Evolutionary conservation across 371 early-diverging fungal genomes (phyloP).

Genomic region (Rhizopus delemar): DNA sequence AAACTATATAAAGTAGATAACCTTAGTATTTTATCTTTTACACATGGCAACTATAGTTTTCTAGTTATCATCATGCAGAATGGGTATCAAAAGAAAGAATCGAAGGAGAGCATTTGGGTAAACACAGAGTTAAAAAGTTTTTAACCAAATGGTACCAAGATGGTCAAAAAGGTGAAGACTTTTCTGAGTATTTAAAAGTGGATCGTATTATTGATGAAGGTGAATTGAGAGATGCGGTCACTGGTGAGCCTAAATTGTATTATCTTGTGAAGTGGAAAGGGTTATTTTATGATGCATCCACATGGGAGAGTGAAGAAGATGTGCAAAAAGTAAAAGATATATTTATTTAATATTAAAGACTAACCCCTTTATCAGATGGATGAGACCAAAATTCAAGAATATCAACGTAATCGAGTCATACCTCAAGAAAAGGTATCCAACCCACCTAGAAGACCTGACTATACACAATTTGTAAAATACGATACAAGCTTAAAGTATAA

Average conservation of each 20-base stretch:
- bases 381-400: constrained; percentile 60
- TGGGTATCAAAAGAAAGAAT: constrained; percentile 76
- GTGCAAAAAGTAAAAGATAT: constrained; percentile 61
- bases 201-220: constrained; percentile 90
- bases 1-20: background rate
- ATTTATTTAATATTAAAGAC: background rate
- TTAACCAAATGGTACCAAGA: constrained; percentile 65
- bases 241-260: constrained; percentile 61
- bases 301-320: constrained; percentile 84
- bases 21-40: background rate
- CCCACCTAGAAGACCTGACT: constrained; percentile 55
- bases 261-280: constrained; percentile 93
- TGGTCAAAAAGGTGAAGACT: constrained; percentile 56
- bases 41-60: constrained; percentile 35
- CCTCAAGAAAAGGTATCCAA: constrained; percentile 48
- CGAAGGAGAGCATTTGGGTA: constrained; percentile 70
- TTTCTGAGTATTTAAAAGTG: constrained; percentile 53
- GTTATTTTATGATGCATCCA: constrained; percentile 83
- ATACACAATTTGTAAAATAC: constrained; percentile 61
- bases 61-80: constrained; percentile 83
- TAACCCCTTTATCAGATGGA: constrained; percentile 47
- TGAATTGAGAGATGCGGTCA: constrained; percentile 59
- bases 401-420: constrained; percentile 36
- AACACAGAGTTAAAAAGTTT: constrained; percentile 80
- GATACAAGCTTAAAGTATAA: constrained; percentile 65